Percentiles rank a stretch among this genome's conserved stretches.
Conservation (phyloP, 352 stramenopile species). For the Phytophthora sp. region DNA sequence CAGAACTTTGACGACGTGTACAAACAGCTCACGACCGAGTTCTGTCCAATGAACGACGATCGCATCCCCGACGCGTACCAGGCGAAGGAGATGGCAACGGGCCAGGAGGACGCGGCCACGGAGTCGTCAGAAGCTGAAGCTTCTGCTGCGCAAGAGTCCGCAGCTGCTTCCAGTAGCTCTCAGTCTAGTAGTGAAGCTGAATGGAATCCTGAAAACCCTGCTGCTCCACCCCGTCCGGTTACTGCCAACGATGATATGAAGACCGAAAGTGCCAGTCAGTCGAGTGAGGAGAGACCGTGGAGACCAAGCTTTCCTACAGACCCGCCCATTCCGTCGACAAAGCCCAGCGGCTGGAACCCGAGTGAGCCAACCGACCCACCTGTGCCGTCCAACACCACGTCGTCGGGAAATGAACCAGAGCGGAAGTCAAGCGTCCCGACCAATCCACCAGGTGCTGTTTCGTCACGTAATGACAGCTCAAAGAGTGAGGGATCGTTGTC, state of each 20-base stretch:
- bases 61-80: conserved; percentile 19
- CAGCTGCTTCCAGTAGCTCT: neutral
- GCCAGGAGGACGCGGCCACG: conserved; percentile 9
- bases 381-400: neutral
- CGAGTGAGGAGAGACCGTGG: conserved; percentile 13
- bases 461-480: neutral
- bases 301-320: conserved; percentile 18
- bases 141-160: neutral
- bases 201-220: conserved; percentile 22
- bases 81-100: conserved; percentile 10
- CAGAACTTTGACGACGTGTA: conserved; percentile 33
- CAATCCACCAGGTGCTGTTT: neutral
- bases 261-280: conserved; percentile 2
- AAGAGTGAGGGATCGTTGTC: neutral
- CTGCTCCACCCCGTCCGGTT: conserved; percentile 9
- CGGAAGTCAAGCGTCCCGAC: neutral
- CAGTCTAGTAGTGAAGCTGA: neutral
- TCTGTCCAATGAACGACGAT: conserved; percentile 20
- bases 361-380: conserved; percentile 12
- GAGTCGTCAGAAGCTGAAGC: neutral
- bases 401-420: neutral
- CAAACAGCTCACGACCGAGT: conserved; percentile 13
- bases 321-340: conserved; percentile 4
- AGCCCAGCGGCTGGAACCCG: neutral
- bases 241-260: neutral